phyloP scores from a whole-genome alignment of 192 early-diverging fungal species.

The Rhizophagus clarus region DNA sequence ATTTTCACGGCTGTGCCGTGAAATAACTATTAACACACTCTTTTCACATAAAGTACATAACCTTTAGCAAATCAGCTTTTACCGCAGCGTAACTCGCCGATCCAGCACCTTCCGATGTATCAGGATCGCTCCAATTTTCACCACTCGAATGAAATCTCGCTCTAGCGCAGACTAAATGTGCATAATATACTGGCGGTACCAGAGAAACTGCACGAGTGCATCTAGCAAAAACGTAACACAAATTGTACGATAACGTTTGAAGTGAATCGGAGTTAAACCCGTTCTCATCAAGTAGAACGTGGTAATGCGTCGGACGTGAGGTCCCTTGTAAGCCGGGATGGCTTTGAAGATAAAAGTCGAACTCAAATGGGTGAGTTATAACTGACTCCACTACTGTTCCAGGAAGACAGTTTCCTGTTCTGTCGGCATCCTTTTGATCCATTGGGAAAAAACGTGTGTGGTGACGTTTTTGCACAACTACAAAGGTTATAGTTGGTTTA shows the following conservation, averaged over 20 bases:
- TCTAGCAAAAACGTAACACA: constrained; percentile 85
- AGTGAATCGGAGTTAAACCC: constrained; percentile 49
- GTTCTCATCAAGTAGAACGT: constrained; percentile 64
- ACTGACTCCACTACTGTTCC: constrained; percentile 71
- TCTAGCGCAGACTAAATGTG: constrained; percentile 41
- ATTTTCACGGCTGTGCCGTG: too few species aligned
- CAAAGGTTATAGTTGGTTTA: constrained; percentile 71
- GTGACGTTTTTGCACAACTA: constrained; percentile 80
- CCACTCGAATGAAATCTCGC: constrained; percentile 70
- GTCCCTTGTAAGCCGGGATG: constrained; percentile 81
- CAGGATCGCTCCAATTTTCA: constrained; percentile 52
- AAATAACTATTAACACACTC: too few species aligned
- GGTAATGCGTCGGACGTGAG: constrained; percentile 88
- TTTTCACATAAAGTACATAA: neutral
- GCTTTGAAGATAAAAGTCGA: constrained; percentile 60
- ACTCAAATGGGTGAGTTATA: constrained; percentile 72
- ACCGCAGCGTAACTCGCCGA: neutral
- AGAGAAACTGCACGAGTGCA: constrained; percentile 85
- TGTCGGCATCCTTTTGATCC: constrained; percentile 55
- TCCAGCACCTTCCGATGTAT: constrained; percentile 20
- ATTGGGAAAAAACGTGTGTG: constrained; percentile 63
- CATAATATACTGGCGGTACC: constrained; percentile 45
- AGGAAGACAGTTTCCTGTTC: constrained; percentile 74
- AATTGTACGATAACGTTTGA: constrained; percentile 79
- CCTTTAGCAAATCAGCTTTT: neutral